phyloP scores from a whole-genome alignment of 495 filamentous ascomycete genomes.

The Aspergillus leporis region DNA sequence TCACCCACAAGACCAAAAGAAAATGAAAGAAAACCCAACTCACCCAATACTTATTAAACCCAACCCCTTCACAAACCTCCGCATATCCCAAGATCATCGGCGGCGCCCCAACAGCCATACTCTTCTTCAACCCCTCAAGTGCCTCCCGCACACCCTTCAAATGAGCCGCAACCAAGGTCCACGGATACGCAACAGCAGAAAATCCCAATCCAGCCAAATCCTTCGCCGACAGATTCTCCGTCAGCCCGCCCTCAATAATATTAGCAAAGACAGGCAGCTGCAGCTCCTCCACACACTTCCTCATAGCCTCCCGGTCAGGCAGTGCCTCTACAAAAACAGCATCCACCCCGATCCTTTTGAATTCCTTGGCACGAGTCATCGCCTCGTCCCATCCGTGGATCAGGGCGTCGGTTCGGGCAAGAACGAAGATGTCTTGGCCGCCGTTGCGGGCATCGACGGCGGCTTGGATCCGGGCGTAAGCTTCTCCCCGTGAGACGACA shows the following conservation, averaged over 20 bases:
- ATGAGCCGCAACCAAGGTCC: slow-evolving; percentile 43
- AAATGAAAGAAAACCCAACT: too few species aligned
- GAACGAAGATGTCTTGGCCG: slow-evolving; percentile 41
- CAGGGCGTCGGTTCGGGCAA: slow-evolving; percentile 40
- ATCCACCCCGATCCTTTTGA: slow-evolving; percentile 41
- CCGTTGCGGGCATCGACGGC: slow-evolving; percentile 41
- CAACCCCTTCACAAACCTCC: slow-evolving; percentile 42
- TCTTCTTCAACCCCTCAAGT: slow-evolving; percentile 37
- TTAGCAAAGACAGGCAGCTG: slow-evolving; percentile 40
- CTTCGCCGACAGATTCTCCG: slow-evolving; percentile 40
- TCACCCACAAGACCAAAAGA: too few species aligned
- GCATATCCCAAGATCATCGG: slow-evolving; percentile 37
- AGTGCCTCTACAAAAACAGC: slow-evolving; percentile 45
- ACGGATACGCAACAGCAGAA: slow-evolving; percentile 42
- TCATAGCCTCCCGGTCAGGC: slow-evolving; percentile 40
- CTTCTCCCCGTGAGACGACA: slow-evolving; percentile 42
- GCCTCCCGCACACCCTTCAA: slow-evolving; percentile 39
- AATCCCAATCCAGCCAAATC: slow-evolving; percentile 40
- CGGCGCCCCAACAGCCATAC: slow-evolving; percentile 22
- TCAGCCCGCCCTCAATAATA: slow-evolving; percentile 47
- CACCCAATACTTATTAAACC: slow-evolving; percentile 38
- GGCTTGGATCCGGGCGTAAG: slow-evolving; percentile 41
- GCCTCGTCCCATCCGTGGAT: slow-evolving; percentile 44
- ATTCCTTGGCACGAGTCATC: slow-evolving; percentile 29
- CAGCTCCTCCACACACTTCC: slow-evolving; percentile 29